Conservation (phyloP, 2,329 filamentous ascomycete species). For the Trichoderma koningii region DNA sequence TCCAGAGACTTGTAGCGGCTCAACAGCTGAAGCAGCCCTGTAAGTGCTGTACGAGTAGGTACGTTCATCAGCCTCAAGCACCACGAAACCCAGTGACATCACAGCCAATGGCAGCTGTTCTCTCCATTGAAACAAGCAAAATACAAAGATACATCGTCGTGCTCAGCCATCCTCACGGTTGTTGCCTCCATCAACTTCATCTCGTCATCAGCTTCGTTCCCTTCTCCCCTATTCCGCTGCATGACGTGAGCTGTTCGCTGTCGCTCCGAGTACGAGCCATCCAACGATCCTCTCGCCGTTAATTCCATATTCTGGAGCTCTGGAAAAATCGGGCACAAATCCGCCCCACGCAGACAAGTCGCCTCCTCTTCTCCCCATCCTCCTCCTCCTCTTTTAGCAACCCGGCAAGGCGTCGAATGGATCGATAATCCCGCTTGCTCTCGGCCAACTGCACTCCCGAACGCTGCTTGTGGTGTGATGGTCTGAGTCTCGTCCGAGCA, state of each 20-base stretch:
- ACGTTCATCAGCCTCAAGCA: not conserved
- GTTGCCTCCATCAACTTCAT: not conserved
- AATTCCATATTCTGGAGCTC: conserved; percentile 14
- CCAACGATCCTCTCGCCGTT: not conserved
- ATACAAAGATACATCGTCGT: not conserved
- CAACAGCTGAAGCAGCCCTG: not conserved
- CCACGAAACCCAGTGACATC: conserved; percentile 13
- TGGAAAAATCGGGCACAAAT: conserved; percentile 22
- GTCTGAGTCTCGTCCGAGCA: conserved; percentile 24
- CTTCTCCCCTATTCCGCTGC: conserved; percentile 18
- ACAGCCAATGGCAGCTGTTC: conserved; percentile 11
- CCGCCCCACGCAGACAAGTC: conserved; percentile 21
- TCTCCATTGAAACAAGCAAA: not conserved
- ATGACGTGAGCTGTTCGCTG: conserved; percentile 9
- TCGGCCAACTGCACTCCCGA: conserved; percentile 25
- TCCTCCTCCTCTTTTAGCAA: not conserved
- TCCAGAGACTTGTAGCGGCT: not conserved
- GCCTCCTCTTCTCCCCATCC: conserved; percentile 17
- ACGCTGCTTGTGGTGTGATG: conserved; percentile 27
- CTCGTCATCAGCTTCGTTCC: not conserved
- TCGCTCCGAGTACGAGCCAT: conserved; percentile 24
- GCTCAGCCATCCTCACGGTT: conserved; percentile 1
- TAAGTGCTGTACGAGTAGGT: too few species aligned
- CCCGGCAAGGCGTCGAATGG: conserved; percentile 4
- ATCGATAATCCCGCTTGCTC: conserved; percentile 18